A percentile compares a stretch with the other conserved stretches of the same genome.
Conservation (phyloP, 495 filamentous ascomycete genomes). For the Endocarpon pusillum region DNA sequence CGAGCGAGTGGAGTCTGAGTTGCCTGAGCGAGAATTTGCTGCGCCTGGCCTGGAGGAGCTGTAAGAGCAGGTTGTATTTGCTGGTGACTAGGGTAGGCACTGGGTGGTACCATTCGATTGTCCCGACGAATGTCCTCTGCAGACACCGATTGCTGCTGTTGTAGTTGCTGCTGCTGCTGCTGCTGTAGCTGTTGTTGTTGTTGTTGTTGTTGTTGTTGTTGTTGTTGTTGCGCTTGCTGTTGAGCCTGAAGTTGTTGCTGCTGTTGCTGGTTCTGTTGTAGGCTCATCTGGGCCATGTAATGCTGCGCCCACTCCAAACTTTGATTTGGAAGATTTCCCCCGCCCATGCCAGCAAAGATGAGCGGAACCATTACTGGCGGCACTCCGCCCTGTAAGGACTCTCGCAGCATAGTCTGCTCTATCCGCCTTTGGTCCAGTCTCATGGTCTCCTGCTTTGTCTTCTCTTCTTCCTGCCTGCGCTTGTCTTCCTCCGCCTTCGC, state of each 20-base stretch:
- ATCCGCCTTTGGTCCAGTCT: slow-evolving; percentile 67
- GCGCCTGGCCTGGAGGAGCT: slow-evolving; percentile 10
- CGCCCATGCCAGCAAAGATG: slow-evolving; percentile 71
- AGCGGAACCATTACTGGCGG: slow-evolving; percentile 77
- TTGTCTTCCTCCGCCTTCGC: slow-evolving; percentile 77
- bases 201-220: slow-evolving; percentile 24
- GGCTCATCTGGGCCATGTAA: slow-evolving; percentile 30
- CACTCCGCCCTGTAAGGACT: slow-evolving; percentile 63
- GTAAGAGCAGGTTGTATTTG: slow-evolving; percentile 13
- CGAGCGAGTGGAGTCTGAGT: slow-evolving; percentile 7
- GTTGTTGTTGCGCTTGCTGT: slow-evolving; percentile 27
- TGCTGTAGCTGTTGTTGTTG: slow-evolving; percentile 9
- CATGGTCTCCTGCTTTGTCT: slow-evolving; percentile 61
- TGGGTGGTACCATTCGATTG: slow-evolving; percentile 19
- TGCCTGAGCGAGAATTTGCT: no score
- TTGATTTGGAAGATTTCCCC: slow-evolving; percentile 41
- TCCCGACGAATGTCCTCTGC: slow-evolving; percentile 19
- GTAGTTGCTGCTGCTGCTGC: no score
- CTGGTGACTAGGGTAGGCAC: slow-evolving; percentile 18
- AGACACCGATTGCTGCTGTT: no score
- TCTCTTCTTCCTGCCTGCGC: slow-evolving; percentile 74
- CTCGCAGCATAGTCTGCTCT: slow-evolving; percentile 69
- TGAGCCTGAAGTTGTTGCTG: slow-evolving; percentile 24
- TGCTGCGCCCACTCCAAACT: slow-evolving; percentile 63
- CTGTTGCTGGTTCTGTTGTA: slow-evolving; percentile 26